These are phyloP conservation scores for Hanseniaspora osmophila DNA, from an alignment of 805 yeast genomes.

Conservation along the genomic window DNA sequence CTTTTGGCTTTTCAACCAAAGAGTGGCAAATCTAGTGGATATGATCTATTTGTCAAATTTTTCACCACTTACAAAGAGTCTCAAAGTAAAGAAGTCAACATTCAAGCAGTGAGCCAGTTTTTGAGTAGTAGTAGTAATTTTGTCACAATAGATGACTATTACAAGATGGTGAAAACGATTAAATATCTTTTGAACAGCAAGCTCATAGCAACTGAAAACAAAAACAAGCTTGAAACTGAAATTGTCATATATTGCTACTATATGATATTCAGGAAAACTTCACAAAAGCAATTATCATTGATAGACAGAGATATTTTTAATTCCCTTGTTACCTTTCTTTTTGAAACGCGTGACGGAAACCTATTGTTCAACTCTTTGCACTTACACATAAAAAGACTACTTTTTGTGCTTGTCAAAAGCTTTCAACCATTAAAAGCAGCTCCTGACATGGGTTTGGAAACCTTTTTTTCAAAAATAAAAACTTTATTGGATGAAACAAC, in stretches of 20 bases:
- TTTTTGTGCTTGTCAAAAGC: not conserved
- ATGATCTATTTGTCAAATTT: not conserved
- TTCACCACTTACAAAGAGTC: not conserved
- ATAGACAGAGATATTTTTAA: too few relatives aligned
- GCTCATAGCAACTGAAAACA: not conserved
- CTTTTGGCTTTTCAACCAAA: too few relatives aligned
- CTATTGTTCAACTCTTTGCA: too few relatives aligned
- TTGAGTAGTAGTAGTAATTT: not conserved
- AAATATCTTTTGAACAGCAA: not conserved
- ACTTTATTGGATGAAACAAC: too few relatives aligned
- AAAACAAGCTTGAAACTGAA: not conserved
- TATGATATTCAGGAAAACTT: not conserved
- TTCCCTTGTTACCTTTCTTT: too few relatives aligned
- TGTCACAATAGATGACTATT: not conserved
- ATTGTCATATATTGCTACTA: not conserved
- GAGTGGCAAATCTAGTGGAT: too few relatives aligned
- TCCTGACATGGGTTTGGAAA: too few relatives aligned
- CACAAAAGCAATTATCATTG: too few relatives aligned
- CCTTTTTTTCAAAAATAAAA: too few relatives aligned
- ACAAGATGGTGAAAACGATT: not conserved
- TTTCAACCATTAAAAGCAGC: not conserved
- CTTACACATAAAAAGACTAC: not conserved
- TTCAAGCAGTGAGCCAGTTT: not conserved
- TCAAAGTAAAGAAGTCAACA: not conserved
- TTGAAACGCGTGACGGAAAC: too few relatives aligned